phyloP scores from a whole-genome alignment of 2,329 filamentous ascomycete species.

The Microcera coccophila region DNA sequence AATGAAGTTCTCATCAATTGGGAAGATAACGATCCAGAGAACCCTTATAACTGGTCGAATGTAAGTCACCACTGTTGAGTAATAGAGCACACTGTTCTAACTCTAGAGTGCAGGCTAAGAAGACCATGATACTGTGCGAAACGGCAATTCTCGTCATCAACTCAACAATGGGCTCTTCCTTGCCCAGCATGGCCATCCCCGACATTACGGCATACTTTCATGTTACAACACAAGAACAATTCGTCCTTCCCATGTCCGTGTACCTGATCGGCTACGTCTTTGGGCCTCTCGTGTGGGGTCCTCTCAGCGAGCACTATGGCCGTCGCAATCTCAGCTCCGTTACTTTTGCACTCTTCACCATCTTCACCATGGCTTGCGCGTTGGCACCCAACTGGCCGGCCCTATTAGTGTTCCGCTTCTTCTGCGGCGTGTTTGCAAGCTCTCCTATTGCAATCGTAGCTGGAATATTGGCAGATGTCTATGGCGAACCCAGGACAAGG shows the following conservation, averaged over 20 bases:
- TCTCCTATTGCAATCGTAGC: slow-evolving; percentile 59
- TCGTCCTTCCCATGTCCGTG: slow-evolving; percentile 57
- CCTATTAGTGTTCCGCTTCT: slow-evolving; percentile 53
- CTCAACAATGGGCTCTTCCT: slow-evolving; percentile 61
- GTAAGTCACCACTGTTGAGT: slow-evolving; percentile 23
- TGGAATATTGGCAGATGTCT: slow-evolving; percentile 65
- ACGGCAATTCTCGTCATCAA: slow-evolving; percentile 61
- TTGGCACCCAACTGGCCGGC: slow-evolving; percentile 50
- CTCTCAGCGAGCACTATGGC: slow-evolving; percentile 62
- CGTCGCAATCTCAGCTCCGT: slow-evolving; percentile 44
- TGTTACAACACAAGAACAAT: slow-evolving; percentile 44
- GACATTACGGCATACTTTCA: slow-evolving; percentile 56
- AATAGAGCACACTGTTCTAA: background rate
- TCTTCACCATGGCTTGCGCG: slow-evolving; percentile 55
- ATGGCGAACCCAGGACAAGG: slow-evolving; percentile 45
- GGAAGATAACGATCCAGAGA: slow-evolving; percentile 46
- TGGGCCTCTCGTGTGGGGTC: slow-evolving; percentile 59
- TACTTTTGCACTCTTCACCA: slow-evolving; percentile 46
- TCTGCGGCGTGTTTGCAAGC: slow-evolving; percentile 52
- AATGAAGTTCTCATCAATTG: slow-evolving; percentile 41
- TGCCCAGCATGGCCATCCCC: slow-evolving; percentile 60
- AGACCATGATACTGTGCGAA: slow-evolving; percentile 50
- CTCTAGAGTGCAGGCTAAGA: slow-evolving; percentile 43
- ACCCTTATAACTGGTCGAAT: slow-evolving; percentile 51
- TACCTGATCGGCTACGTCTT: slow-evolving; percentile 63